These are phyloP conservation scores for Nepenthes gracilis DNA, from an alignment of 148 eudicot species.

Conservation along the genomic window DNA sequence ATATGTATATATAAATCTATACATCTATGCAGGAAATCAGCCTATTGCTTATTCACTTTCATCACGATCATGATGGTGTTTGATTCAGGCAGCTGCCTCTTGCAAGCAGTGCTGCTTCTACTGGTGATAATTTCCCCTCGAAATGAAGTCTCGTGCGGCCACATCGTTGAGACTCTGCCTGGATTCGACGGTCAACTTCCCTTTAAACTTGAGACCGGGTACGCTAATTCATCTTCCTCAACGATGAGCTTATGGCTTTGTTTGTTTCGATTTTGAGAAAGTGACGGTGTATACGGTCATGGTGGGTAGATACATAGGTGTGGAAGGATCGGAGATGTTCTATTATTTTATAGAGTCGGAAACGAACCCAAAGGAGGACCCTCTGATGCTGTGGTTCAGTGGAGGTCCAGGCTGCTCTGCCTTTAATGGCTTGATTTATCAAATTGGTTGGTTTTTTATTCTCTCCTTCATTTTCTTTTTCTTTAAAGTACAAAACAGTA, in stretches of 20 bases:
- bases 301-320: conserved; percentile 19
- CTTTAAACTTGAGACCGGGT: conserved; percentile 4
- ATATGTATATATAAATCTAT: no score
- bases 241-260: background rate
- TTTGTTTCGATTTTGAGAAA: background rate
- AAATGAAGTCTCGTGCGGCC: background rate
- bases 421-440: conserved; percentile 11
- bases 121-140: background rate
- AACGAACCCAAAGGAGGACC: conserved; percentile 12
- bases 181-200: conserved; percentile 1
- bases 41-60: no score
- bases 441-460: conserved; percentile 9
- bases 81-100: background rate
- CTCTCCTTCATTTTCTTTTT: background rate
- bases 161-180: background rate
- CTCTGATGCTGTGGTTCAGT: conserved; percentile 23
- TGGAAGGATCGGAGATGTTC: conserved; percentile 19
- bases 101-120: background rate
- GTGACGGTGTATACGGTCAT: background rate
- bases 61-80: no score
- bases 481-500: background rate
- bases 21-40: no score
- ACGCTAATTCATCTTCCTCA: background rate
- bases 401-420: conserved; percentile 40
- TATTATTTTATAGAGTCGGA: conserved; percentile 33